A percentile compares a stretch with the other conserved stretches of the same genome.
These are phyloP conservation scores for Limnanthes douglasii DNA, from an alignment of 345 rosid species.

Conservation along the genomic window DNA sequence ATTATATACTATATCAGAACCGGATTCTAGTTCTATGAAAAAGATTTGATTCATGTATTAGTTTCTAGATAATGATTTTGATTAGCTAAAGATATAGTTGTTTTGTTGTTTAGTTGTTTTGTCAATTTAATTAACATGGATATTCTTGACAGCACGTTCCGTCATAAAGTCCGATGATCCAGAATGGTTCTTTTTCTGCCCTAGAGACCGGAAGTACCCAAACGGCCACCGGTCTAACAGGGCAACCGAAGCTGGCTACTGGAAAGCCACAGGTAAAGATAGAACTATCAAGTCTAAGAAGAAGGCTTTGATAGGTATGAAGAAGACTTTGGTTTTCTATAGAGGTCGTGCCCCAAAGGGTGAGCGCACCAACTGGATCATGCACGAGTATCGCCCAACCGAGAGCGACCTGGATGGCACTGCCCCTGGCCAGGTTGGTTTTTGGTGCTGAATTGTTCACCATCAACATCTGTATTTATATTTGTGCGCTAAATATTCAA, in stretches of 20 bases:
- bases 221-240: constrained; percentile 70
- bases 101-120: no score
- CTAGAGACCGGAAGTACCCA: constrained; percentile 66
- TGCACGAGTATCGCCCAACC: constrained; percentile 82
- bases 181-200: constrained; percentile 90
- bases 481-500: no score
- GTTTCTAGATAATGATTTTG: no score
- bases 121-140: no score
- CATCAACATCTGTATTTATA: no score
- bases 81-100: no score
- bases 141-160: constrained; percentile 35
- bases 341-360: constrained; percentile 87
- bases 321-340: constrained; percentile 77
- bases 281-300: constrained; percentile 53
- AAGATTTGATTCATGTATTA: no score
- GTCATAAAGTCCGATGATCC: constrained; percentile 66
- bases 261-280: constrained; percentile 91
- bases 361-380: constrained; percentile 67
- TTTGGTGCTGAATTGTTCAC: no score
- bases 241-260: constrained; percentile 73
- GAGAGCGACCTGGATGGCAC: constrained; percentile 51
- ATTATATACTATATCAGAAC: no score
- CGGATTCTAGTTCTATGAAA: no score
- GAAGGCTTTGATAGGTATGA: constrained; percentile 52
- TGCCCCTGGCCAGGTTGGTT: constrained; percentile 44